phyloP scores from a whole-genome alignment of 352 stramenopile genomes.

The Phytophthora quininea region DNA sequence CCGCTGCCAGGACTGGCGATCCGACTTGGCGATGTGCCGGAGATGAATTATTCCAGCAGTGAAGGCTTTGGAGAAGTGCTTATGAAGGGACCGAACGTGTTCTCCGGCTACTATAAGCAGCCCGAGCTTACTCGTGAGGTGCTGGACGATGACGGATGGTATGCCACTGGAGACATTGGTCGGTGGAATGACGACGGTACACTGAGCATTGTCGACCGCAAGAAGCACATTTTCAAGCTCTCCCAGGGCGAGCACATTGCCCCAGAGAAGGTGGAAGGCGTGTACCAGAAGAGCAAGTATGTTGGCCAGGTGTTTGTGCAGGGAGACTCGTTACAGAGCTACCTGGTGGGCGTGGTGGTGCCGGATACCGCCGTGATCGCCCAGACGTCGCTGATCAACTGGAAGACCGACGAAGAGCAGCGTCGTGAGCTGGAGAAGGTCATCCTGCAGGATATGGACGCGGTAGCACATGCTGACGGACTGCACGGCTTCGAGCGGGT shows the following conservation, averaged over 20 bases:
- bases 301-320: constrained; percentile 94
- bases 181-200: constrained; percentile 91
- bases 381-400: constrained; percentile 9
- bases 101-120: constrained; percentile 95
- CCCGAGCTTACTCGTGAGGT: constrained; percentile 86
- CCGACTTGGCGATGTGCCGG: constrained; percentile 91
- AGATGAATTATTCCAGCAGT: constrained; percentile 93
- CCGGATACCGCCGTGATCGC: constrained; percentile 82
- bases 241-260: constrained; percentile 95
- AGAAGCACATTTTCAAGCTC: constrained; percentile 94
- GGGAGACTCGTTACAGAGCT: constrained; percentile 94
- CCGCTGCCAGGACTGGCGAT: constrained; percentile 85
- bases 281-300: constrained; percentile 89
- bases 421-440: constrained; percentile 24
- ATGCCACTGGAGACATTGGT: constrained; percentile 96
- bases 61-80: constrained; percentile 74
- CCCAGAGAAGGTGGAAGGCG: constrained; percentile 95
- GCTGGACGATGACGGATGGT: constrained; percentile 92
- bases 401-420: constrained; percentile 15
- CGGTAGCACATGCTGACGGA: constrained; percentile 31
- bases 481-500: constrained; percentile 94
- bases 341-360: constrained; percentile 93
- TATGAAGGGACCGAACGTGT: constrained; percentile 80
- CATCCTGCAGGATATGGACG: constrained; percentile 43
- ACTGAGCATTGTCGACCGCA: constrained; percentile 87